Percentiles rank a stretch among this genome's conserved stretches.
phyloP scores from a whole-genome alignment of 371 early-diverging fungal species.

The Mucor saturninus region DNA sequence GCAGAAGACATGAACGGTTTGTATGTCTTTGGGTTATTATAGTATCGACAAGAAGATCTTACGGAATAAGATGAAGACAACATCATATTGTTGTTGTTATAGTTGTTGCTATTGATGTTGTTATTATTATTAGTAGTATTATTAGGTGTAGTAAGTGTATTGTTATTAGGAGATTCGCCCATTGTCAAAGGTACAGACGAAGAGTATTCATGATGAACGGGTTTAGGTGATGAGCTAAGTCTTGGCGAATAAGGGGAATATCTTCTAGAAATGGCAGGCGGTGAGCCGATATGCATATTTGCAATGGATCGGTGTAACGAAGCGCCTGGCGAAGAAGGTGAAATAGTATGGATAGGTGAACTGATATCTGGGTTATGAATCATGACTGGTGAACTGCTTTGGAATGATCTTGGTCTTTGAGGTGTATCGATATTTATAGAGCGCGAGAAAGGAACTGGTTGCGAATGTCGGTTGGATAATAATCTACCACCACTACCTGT shows the following conservation, averaged over 20 bases:
- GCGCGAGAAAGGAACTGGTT: constrained; percentile 20
- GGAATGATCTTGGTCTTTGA: constrained; percentile 18
- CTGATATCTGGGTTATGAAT: background rate
- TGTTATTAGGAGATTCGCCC: constrained; percentile 4
- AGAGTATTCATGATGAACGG: constrained; percentile 13
- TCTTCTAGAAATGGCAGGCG: constrained; percentile 27
- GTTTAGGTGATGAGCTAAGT: constrained; percentile 28
- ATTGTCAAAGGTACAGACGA: constrained; percentile 15
- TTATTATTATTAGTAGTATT: too few species aligned
- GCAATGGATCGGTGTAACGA: constrained; percentile 34
- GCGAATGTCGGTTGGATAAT: constrained; percentile 12
- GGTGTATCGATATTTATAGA: constrained; percentile 5
- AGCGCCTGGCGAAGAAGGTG: constrained; percentile 8
- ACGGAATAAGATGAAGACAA: constrained; percentile 21
- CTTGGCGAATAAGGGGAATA: constrained; percentile 45
- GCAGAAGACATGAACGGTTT: constrained; percentile 34
- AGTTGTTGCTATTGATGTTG: background rate
- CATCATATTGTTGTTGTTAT: constrained; percentile 8
- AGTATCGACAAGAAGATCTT: constrained; percentile 8
- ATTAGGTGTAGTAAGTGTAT: background rate
- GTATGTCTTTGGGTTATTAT: constrained; percentile 23
- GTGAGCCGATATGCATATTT: constrained; percentile 41
- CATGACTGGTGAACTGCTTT: constrained; percentile 14
- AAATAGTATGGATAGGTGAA: constrained; percentile 13
- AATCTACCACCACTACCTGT: background rate